A percentile compares a stretch with the other conserved stretches of the same genome.
Conservation (phyloP, 2,329 filamentous ascomycete species). For the Lojkania enalia region DNA sequence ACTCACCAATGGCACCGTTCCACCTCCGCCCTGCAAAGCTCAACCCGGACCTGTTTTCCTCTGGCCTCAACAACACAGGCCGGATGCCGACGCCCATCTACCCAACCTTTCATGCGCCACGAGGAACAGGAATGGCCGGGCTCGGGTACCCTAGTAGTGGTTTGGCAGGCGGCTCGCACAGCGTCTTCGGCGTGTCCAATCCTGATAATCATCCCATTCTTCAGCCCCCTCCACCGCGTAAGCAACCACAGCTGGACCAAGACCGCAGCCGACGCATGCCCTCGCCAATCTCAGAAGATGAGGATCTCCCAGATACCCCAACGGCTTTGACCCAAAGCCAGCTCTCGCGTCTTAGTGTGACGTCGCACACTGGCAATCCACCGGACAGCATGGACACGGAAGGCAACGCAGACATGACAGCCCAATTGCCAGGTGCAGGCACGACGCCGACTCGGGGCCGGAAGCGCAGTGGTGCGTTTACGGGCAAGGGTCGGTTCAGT, state of each 20-base stretch:
- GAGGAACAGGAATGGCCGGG: slow-evolving; percentile 25
- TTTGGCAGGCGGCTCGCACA: slow-evolving; percentile 31
- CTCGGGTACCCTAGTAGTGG: slow-evolving; percentile 34
- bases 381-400: slow-evolving; percentile 39
- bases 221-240: slow-evolving; percentile 25
- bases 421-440: slow-evolving; percentile 16
- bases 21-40: slow-evolving; percentile 39
- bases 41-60: slow-evolving; percentile 33
- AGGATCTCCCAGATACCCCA: slow-evolving; percentile 41
- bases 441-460: slow-evolving; percentile 35
- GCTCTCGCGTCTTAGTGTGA: slow-evolving; percentile 43
- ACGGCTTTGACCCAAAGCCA: slow-evolving; percentile 43
- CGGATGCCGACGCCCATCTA: slow-evolving; percentile 48
- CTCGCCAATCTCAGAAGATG: slow-evolving; percentile 47
- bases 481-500: slow-evolving; percentile 46
- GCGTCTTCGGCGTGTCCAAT: no score
- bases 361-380: slow-evolving; percentile 24
- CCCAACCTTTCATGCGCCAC: slow-evolving; percentile 34
- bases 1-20: slow-evolving; percentile 35
- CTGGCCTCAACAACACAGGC: slow-evolving; percentile 23
- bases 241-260: slow-evolving; percentile 22
- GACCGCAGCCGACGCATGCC: slow-evolving; percentile 42
- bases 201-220: slow-evolving; percentile 15
- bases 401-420: neutral
- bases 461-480: slow-evolving; percentile 45